Evolutionary conservation across 2,329 filamentous ascomycete species (phyloP).

Genomic region (Aureobasidium sp.): DNA sequence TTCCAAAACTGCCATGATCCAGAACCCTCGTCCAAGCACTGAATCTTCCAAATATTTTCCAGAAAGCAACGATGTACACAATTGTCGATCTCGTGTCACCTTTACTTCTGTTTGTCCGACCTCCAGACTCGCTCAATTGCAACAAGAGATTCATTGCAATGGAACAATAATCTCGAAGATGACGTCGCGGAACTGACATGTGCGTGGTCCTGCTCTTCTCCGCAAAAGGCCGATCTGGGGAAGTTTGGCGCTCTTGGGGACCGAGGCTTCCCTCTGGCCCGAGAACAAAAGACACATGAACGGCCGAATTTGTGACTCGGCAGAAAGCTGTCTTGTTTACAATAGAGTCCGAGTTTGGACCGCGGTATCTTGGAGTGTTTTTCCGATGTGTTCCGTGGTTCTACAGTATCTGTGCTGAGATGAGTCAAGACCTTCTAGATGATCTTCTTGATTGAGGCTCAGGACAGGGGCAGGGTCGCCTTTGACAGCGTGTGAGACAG

Average conservation of each 20-base stretch:
- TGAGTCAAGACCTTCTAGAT: neutral
- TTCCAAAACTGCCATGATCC: neutral
- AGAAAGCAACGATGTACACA: neutral
- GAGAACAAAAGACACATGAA: neutral
- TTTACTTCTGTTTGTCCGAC: no score
- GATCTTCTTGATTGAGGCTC: neutral
- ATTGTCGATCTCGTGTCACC: neutral
- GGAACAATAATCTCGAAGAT: neutral
- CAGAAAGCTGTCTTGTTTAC: neutral
- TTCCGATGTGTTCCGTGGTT: neutral
- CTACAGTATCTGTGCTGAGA: neutral
- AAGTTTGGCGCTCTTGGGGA: neutral
- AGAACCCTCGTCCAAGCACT: neutral
- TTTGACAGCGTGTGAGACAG: no score
- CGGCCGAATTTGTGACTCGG: neutral
- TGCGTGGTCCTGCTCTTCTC: neutral
- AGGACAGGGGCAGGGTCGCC: neutral
- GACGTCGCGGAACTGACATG: neutral
- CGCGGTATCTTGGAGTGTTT: neutral
- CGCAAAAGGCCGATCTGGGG: conserved; percentile 11
- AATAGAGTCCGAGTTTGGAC: neutral
- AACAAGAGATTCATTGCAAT: neutral
- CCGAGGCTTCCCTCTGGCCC: conserved; percentile 6
- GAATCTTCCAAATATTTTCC: neutral
- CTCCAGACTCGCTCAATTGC: neutral